Base-by-base conservation (phyloP, 306 rosid species). In the Ormosia emarginata region DNA sequence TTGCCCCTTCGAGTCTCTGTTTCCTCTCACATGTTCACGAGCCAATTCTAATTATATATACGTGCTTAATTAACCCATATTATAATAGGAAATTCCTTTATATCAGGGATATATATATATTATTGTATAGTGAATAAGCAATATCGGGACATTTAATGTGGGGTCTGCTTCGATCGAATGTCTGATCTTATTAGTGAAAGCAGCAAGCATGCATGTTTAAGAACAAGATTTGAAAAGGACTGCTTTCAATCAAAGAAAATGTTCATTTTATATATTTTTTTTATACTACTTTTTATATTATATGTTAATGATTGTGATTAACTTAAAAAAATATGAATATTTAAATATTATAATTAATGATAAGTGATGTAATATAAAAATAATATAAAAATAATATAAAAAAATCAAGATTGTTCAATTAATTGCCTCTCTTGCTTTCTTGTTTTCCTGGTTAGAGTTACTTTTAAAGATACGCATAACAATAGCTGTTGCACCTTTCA, bases 141-240 rank as follows among this genome's bases (percentile, higher is more conserved):
- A 75, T 74, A 75, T 3, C 9, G 5, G 43, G 37, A 76, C 41
- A 76, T 15, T 44, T 15, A 18, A 44, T 62, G 6, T 63, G 39
- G 67, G 67, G 43, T 75, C 61, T 46, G 46, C 71, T 61, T 18
- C 12, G 33, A 47, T 53, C 52, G 46, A 72, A 49, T 62, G 67
- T 65, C 32, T 71, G 37, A 32, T 72, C 66, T 61, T 62, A 43
- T 50, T 72, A 58, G 79, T 62, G 56, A 81, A 81, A 81, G 74
- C 79, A 62, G 67, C 33, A 50, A 63, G 66, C 74, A 33, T 32
- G 17, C 46, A 24, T 50, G 66, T 49, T 46, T 18, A 37, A 29
- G 30, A 57, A 14, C 69, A 67, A 67, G 17, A 24, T 52, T 78
- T 37, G 9, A 15, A 75, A 24, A 57, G 57, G 14, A 7, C 10